Evolutionary conservation across 768 basidiomycete genomes (phyloP).

Genomic region (Porpolomopsis calyptriformis): DNA sequence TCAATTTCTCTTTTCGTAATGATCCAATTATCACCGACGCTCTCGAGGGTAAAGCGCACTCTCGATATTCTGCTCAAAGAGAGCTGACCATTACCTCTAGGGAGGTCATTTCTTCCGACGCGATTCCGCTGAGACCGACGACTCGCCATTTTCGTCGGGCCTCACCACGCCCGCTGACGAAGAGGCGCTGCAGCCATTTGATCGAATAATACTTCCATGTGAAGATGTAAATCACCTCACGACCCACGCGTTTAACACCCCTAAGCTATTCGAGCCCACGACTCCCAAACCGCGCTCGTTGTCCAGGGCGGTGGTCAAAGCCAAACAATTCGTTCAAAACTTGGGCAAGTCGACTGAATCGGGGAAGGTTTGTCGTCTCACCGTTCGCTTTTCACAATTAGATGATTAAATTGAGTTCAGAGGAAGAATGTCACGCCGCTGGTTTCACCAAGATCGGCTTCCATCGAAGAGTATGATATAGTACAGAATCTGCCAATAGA

Average conservation of each 20-base stretch:
- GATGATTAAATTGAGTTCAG: background rate
- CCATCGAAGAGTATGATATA: slow-evolving; percentile 1
- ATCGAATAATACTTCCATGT: slow-evolving; percentile 4
- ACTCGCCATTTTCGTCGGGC: slow-evolving; percentile 32
- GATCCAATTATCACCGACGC: background rate
- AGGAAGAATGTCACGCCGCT: background rate
- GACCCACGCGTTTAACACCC: background rate
- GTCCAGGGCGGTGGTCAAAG: slow-evolving; percentile 5
- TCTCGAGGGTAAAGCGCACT: background rate
- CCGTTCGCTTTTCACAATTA: background rate
- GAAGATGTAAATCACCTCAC: slow-evolving; percentile 11
- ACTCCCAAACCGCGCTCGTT: slow-evolving; percentile 2
- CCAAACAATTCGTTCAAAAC: slow-evolving; percentile 4
- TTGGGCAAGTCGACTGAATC: background rate
- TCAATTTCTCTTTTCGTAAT: background rate
- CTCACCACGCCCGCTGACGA: slow-evolving; percentile 34
- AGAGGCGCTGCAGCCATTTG: slow-evolving; percentile 12
- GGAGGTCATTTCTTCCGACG: slow-evolving; percentile 14
- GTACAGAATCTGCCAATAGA: background rate
- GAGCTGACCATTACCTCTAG: background rate
- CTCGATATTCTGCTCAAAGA: background rate
- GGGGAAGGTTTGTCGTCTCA: background rate
- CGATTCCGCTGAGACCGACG: slow-evolving; percentile 29
- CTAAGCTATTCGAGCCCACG: background rate
- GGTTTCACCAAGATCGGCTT: background rate